Evolutionary conservation across 2,329 filamentous ascomycete genomes (phyloP).

Genomic region (Scytalidium sp.): DNA sequence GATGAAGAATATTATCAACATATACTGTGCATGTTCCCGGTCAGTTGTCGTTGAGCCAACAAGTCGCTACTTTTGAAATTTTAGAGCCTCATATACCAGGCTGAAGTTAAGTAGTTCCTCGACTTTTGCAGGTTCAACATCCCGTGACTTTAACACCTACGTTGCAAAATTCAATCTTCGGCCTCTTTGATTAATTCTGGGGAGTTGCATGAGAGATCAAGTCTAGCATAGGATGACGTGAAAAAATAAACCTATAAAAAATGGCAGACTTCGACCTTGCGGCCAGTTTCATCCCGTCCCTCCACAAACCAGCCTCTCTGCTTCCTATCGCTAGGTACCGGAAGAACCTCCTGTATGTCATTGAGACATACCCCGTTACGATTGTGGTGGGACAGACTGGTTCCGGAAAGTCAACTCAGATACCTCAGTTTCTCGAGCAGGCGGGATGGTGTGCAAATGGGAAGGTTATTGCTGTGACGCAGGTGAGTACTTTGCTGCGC

Average conservation of each 20-base stretch:
- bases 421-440: slow-evolving; percentile 85
- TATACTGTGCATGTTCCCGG: no score
- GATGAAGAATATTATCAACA: no score
- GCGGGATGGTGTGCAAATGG: slow-evolving; percentile 86
- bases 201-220: not conserved
- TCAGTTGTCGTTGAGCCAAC: no score
- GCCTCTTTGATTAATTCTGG: not conserved
- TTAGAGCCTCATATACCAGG: no score
- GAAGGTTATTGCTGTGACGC: slow-evolving; percentile 83
- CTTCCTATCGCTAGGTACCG: slow-evolving; percentile 85
- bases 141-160: no score
- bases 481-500: slow-evolving; percentile 54
- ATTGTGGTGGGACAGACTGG: slow-evolving; percentile 93
- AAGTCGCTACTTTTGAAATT: no score
- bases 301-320: slow-evolving; percentile 81
- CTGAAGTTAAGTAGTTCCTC: no score
- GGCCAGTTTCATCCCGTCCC: slow-evolving; percentile 68
- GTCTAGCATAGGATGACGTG: not conserved
- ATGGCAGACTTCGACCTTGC: slow-evolving; percentile 52
- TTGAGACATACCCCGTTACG: slow-evolving; percentile 81
- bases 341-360: slow-evolving; percentile 75
- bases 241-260: not conserved
- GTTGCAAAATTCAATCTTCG: no score
- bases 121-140: no score
- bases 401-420: slow-evolving; percentile 92